Conservation (phyloP, 306 rosid genomes). For the Trifolium subterraneum region DNA sequence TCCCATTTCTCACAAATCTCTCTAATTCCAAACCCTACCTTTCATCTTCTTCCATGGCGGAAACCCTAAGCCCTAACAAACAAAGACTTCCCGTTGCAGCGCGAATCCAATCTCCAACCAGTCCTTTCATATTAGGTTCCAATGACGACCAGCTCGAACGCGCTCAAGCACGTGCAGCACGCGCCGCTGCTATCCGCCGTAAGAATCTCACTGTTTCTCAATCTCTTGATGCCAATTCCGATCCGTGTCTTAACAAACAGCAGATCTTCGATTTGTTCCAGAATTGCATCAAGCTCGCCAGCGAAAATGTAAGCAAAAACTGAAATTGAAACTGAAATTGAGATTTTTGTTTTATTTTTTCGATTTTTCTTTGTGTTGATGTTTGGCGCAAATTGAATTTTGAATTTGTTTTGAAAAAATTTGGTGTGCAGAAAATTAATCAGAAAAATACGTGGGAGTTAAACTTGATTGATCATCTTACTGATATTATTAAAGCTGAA, state of each 20-base stretch:
- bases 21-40: slow-evolving; percentile 40
- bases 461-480: slow-evolving; percentile 86
- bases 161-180: slow-evolving; percentile 88
- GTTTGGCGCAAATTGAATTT: neutral
- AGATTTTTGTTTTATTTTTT: neutral
- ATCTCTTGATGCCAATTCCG: slow-evolving; percentile 36
- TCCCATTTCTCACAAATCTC: slow-evolving; percentile 17
- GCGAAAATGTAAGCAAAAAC: slow-evolving; percentile 70
- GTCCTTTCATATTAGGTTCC: slow-evolving; percentile 84
- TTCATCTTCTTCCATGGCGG: slow-evolving; percentile 61
- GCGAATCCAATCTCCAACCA: slow-evolving; percentile 87
- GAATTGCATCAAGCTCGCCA: slow-evolving; percentile 97
- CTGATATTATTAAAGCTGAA: slow-evolving; percentile 83
- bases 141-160: slow-evolving; percentile 91
- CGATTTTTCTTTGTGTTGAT: neutral
- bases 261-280: slow-evolving; percentile 90
- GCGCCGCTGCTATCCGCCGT: slow-evolving; percentile 87
- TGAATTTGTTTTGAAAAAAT: neutral
- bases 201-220: slow-evolving; percentile 50
- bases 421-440: slow-evolving; percentile 85
- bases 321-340: neutral
- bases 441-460: slow-evolving; percentile 97
- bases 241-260: slow-evolving; percentile 68
- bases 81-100: slow-evolving; percentile 69
- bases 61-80: slow-evolving; percentile 69